phyloP scores from a whole-genome alignment of 257 asterid species.

The Striga asiatica region DNA sequence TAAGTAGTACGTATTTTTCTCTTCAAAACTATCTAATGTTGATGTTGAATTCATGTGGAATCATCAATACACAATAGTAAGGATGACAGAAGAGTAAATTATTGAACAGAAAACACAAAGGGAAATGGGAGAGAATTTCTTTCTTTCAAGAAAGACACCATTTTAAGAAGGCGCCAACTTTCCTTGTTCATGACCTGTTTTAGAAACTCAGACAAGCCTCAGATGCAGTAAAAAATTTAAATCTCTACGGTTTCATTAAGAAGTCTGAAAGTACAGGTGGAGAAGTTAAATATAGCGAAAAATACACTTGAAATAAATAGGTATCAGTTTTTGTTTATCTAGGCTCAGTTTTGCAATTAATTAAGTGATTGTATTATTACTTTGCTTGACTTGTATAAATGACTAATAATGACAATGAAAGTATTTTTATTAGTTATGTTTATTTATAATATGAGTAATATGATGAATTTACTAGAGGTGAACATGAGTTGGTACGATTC shows the following conservation, averaged over 20 bases:
- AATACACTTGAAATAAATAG: slow-evolving; percentile 14
- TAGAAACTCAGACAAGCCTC: slow-evolving; percentile 13
- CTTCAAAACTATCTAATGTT: no score
- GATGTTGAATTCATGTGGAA: slow-evolving; percentile 16
- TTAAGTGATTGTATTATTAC: slow-evolving; percentile 6
- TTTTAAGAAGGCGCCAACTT: slow-evolving; percentile 11
- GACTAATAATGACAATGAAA: background rate
- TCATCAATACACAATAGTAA: slow-evolving; percentile 6
- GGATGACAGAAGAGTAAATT: background rate
- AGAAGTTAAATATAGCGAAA: slow-evolving; percentile 27
- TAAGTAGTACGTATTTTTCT: no score
- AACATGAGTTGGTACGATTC: no score
- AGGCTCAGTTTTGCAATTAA: slow-evolving; percentile 8
- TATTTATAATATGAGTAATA: no score
- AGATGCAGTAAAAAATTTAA: slow-evolving; percentile 14
- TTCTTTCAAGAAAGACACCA: slow-evolving; percentile 24
- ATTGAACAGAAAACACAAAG: background rate
- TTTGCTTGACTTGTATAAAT: slow-evolving; percentile 1
- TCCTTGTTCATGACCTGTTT: slow-evolving; percentile 15
- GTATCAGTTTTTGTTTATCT: slow-evolving; percentile 9
- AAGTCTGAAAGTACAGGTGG: slow-evolving; percentile 13
- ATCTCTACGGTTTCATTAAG: slow-evolving; percentile 6
- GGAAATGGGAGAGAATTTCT: background rate
- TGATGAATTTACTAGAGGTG: no score
- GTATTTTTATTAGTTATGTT: no score